Evolutionary conservation across 495 filamentous ascomycete genomes (phyloP).

Genomic region (Choiromyces venosus): DNA sequence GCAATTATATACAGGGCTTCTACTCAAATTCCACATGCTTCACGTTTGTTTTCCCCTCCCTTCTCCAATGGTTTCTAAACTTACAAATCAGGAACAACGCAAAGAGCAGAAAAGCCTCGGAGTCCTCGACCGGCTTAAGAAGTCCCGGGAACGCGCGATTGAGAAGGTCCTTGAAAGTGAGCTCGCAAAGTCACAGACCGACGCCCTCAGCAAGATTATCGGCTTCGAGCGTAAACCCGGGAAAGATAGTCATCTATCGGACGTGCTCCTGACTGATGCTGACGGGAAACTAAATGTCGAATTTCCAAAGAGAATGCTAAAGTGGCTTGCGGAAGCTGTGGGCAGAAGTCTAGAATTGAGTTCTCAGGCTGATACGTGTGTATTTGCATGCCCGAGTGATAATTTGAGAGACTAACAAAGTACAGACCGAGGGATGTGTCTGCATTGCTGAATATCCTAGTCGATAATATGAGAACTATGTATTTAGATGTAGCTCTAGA

Average conservation of each 20-base stretch:
- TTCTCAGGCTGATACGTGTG: conserved; percentile 66
- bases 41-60: conserved; percentile 49
- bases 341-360: conserved; percentile 86
- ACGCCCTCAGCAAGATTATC: conserved; percentile 38
- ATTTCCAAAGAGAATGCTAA: conserved; percentile 93
- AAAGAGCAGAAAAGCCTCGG: conserved; percentile 42
- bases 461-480: conserved; percentile 83
- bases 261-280: conserved; percentile 82
- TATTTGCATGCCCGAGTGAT: background rate
- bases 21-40: conserved; percentile 92
- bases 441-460: conserved; percentile 72
- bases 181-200: conserved; percentile 40
- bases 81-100: conserved; percentile 41
- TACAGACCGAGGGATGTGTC: conserved; percentile 74
- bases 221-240: conserved; percentile 41
- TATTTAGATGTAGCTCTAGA: conserved; percentile 94
- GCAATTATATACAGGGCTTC: conserved; percentile 82
- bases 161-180: conserved; percentile 43
- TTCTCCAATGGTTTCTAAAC: conserved; percentile 24
- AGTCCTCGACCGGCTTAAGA: conserved; percentile 41
- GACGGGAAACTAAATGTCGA: conserved; percentile 77
- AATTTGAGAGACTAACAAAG: conserved; percentile 6
- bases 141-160: conserved; percentile 39
- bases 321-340: conserved; percentile 94
- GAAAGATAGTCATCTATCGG: conserved; percentile 42